Evolutionary conservation across 2,329 filamentous ascomycete species (phyloP).

Genomic region (Colletotrichum sp.): DNA sequence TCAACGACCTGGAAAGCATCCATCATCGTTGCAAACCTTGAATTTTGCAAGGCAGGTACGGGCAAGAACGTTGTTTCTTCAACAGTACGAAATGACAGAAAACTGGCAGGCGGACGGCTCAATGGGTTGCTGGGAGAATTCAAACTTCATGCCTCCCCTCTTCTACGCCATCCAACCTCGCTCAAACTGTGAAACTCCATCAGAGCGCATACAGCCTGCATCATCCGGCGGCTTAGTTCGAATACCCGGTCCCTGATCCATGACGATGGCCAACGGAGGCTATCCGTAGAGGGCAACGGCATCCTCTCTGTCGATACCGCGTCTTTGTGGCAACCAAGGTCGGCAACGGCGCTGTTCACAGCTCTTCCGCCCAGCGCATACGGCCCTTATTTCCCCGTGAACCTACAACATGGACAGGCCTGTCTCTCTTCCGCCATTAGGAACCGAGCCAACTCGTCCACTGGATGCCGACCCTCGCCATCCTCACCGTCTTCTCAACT

Average conservation of each 20-base stretch:
- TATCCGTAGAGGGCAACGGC: background rate
- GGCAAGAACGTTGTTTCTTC: background rate
- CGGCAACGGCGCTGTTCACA: background rate
- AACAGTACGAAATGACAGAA: background rate
- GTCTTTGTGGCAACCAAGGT: background rate
- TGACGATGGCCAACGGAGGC: background rate
- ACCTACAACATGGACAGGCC: background rate
- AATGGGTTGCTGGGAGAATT: background rate
- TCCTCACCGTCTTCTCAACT: background rate
- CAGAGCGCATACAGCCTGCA: background rate
- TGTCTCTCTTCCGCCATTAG: background rate
- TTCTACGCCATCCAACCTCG: background rate
- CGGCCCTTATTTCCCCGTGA: background rate
- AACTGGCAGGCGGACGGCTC: background rate
- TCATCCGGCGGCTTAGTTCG: background rate
- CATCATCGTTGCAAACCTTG: background rate
- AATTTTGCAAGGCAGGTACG: background rate
- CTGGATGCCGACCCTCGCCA: background rate
- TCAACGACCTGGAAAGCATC: background rate
- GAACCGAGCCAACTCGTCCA: background rate
- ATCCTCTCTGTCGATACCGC: background rate
- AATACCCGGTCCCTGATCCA: background rate
- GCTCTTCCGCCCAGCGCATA: background rate
- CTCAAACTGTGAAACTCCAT: background rate
- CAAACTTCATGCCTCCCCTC: background rate